Evolutionary conservation across 2,329 filamentous ascomycete species (phyloP), one percentile per base, ranked within the genome.

Genomic region (Diaporthe sp.): DNA sequence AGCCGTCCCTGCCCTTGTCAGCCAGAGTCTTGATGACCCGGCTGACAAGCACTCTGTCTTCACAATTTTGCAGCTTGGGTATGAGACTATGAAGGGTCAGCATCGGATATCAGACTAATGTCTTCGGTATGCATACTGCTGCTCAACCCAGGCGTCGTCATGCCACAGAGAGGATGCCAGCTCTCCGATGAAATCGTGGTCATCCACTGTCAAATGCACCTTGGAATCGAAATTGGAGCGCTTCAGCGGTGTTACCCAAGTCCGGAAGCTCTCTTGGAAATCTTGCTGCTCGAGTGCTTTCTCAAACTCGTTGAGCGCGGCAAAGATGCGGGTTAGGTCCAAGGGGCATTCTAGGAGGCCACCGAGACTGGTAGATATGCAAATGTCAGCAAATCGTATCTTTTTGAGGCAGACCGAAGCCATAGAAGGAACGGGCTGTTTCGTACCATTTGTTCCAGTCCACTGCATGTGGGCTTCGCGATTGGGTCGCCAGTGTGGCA

Each of bases 121-220:
- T 15, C 13, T 17, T 10, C 3, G 5, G 3, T 46, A 13, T 17
- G 51, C 71, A 65, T 51, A 8, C 71, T 53, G 25, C 17, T 34
- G n/a, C 34, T 42, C 10, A n/a, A 73, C 46, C 71, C 71, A 73
- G 34, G 9, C 71, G 10, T 42, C n/a, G 46, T 73, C 58, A 10
- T 25, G 28, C 71, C 71, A 73, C n/a, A 65, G 34, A 2, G 44
- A 10, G 44, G 44, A 28, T 28, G 34, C 28, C 13, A 73, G 42
- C 19, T 19, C 58, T 22, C 51, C 13, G 44, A 65, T 28, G 7
- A 34, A 49, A 25, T 42, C 34, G 6, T 22, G 57, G 34, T 73
- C 71, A 4, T 28, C 25, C 5, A 2, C 17, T 7, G 19, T 22
- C 17, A 73, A n/a, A 37, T 31, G 6, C 15, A 34, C 10, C 31